Percentiles rank a stretch among this genome's conserved stretches.
phyloP scores from a whole-genome alignment of 148 eudicot genomes.

The Dianthus caryophyllus region DNA sequence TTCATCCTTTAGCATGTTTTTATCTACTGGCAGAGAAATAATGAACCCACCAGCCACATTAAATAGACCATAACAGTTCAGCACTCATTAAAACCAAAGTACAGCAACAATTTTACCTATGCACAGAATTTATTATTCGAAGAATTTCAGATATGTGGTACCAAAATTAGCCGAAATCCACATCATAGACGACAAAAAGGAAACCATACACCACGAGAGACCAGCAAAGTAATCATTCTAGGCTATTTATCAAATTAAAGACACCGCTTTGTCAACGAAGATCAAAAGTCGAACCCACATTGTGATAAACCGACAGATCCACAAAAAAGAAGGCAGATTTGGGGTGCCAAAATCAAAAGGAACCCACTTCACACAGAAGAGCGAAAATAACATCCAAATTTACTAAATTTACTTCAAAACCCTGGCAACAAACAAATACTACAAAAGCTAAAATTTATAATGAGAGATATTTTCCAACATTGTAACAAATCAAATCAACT shows the following conservation, averaged over 20 bases:
- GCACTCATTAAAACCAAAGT: constrained; percentile 10
- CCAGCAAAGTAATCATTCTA: no score
- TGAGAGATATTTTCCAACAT: not conserved
- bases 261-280: no score
- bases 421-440: not conserved
- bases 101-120: constrained; percentile 10
- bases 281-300: not conserved
- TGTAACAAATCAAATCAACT: no score
- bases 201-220: no score
- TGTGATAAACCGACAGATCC: constrained; percentile 9
- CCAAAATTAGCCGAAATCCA: no score
- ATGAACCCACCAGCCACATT: constrained; percentile 15
- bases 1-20: constrained; percentile 2
- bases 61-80: constrained; percentile 10
- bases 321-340: constrained; percentile 7
- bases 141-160: no score
- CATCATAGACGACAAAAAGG: no score
- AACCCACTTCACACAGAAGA: not conserved
- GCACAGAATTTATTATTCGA: not conserved
- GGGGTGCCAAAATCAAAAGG: not conserved
- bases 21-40: not conserved
- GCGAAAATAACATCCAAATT: not conserved
- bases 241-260: no score
- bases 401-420: not conserved
- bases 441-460: not conserved